Base-by-base conservation (phyloP, 192 early-diverging fungal species). In the Spizellomyces sp. region DNA sequence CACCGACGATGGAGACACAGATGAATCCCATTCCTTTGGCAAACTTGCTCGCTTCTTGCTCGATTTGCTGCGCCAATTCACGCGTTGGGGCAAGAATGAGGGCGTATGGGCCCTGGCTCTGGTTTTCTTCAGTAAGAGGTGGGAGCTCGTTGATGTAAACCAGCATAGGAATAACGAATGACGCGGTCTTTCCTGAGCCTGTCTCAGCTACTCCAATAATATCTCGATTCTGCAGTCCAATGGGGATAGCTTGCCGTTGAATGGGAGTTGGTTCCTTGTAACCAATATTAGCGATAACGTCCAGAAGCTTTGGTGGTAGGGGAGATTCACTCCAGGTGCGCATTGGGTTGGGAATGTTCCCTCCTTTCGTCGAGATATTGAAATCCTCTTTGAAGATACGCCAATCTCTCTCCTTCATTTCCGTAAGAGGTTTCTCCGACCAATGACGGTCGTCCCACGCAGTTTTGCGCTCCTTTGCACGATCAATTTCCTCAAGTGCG, bases 361-460 rank as follows among this genome's bases (percentile, higher is more conserved):
- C 95, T 78, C 92, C 98, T 81, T 97, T 96, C 73, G 91, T 94
- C 5, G 95, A 81, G 58, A 99, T 99, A 73, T 90, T 94, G 79
- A 92, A 98, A 73, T 99, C 98, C 78, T 99, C 98, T 67, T 95
- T 96, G 80, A 99, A 98, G 63, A 99, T 99, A 78, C 98, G 92
- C 98, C 98, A 99, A 70, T 99, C 98, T 70, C 98, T 85, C 77
- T 98, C 95, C 58, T 81, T 86, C 98, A 99, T 99, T 60, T 98
- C 90, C 8, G 69, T 68, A 70, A 98, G 79, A 10, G 89, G 86
- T 72, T 99, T 99, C 42, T 95, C 93, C 21, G 87, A 81, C 98
- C 98, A 99, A 76, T 98, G 96, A 19, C 96, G 86, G 78, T 95
- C 94, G 66, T 97, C 95, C 84, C 88, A 92, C 45, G 84, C 88